Conservation (phyloP, 2,329 filamentous ascomycete species). For the Penicillium sp. region DNA sequence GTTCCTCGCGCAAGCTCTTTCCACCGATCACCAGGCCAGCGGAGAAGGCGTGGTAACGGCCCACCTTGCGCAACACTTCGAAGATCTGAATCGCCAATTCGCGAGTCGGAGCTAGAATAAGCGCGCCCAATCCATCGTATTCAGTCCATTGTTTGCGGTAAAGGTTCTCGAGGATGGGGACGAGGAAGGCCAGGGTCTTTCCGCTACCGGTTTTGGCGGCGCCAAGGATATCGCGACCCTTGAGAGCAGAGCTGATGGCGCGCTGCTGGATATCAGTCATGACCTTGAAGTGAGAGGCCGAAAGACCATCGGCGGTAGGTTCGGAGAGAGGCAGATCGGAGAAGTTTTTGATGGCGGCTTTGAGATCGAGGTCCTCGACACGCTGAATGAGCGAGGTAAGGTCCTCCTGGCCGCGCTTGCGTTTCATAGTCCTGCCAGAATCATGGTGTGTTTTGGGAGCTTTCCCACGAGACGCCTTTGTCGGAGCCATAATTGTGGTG, state of each 20-base stretch:
- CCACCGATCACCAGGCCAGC: constrained; percentile 93
- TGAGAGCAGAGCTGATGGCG: constrained; percentile 83
- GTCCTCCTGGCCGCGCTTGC: constrained; percentile 49
- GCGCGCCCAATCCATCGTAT: constrained; percentile 83
- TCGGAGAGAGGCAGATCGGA: constrained; percentile 82
- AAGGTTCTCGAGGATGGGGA: constrained; percentile 89
- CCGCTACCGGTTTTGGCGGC: constrained; percentile 95
- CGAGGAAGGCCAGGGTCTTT: constrained; percentile 89
- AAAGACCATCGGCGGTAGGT: constrained; percentile 74
- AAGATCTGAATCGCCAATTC: constrained; percentile 97
- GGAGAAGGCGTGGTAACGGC: constrained; percentile 84
- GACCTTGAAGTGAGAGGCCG: constrained; percentile 82
- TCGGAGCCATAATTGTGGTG: constrained; percentile 34
- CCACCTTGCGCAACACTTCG: constrained; percentile 86
- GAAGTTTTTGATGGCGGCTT: constrained; percentile 65
- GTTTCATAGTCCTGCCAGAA: constrained; percentile 40
- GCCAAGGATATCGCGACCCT: constrained; percentile 84
- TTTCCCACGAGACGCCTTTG: constrained; percentile 29
- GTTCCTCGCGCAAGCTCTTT: constrained; percentile 84
- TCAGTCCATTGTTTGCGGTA: constrained; percentile 89
- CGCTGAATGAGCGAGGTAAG: constrained; percentile 42
- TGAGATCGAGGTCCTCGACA: constrained; percentile 48
- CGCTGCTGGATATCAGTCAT: constrained; percentile 89
- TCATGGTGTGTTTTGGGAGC: constrained; percentile 28
- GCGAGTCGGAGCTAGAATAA: constrained; percentile 91